These are phyloP conservation scores for Candida sp. DNA, from an alignment of 1,139 yeast genomes.

Conservation along the genomic window DNA sequence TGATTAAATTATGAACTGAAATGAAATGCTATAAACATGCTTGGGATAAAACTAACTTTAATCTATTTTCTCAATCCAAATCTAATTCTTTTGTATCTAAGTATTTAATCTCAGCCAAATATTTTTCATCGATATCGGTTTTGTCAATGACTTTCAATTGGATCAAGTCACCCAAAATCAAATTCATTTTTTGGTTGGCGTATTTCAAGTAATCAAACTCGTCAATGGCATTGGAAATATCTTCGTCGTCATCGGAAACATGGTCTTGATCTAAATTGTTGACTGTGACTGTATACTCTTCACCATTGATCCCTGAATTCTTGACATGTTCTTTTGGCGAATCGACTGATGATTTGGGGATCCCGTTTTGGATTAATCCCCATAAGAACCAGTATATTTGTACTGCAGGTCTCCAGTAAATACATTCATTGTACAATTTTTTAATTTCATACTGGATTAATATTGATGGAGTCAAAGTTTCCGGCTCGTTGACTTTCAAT, in stretches of 20 bases:
- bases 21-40: background rate
- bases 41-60: background rate
- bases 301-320: slow-evolving; percentile 34
- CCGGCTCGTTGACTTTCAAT: slow-evolving; percentile 12
- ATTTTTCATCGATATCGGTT: slow-evolving; percentile 24
- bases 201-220: slow-evolving; percentile 78
- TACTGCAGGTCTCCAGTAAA: slow-evolving; percentile 79
- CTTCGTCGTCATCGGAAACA: slow-evolving; percentile 18
- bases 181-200: slow-evolving; percentile 67
- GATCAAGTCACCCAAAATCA: slow-evolving; percentile 74
- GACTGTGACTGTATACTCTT: slow-evolving; percentile 36
- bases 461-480: slow-evolving; percentile 9
- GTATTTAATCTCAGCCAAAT: slow-evolving; percentile 28
- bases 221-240: slow-evolving; percentile 51
- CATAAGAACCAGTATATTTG: slow-evolving; percentile 85
- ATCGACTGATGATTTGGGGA: slow-evolving; percentile 16
- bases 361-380: slow-evolving; percentile 83
- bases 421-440: slow-evolving; percentile 58
- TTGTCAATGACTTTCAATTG: slow-evolving; percentile 52
- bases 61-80: slow-evolving; percentile 6
- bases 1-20: background rate
- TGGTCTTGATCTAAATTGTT: slow-evolving; percentile 23
- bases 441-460: slow-evolving; percentile 52
- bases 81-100: slow-evolving; percentile 37
- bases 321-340: slow-evolving; percentile 11